Conservation (phyloP, 1,139 yeast genomes). For the Taiozyma sp. region DNA sequence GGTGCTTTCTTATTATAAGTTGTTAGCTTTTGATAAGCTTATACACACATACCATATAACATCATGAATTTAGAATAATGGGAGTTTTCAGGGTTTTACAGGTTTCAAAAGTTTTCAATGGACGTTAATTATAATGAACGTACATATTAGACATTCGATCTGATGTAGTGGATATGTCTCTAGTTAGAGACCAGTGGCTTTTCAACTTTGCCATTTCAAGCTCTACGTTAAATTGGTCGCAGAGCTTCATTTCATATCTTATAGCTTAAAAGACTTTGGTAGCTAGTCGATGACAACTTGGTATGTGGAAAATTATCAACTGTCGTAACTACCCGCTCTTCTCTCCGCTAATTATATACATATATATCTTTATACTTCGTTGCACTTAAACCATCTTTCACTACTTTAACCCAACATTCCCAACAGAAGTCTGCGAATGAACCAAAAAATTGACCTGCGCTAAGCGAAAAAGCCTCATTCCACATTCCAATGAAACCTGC, state of each 20-base stretch:
- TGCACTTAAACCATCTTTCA: too few relatives aligned
- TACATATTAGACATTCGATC: background rate
- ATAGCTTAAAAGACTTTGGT: too few relatives aligned
- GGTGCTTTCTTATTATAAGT: slow-evolving; percentile 26
- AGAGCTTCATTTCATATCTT: too few relatives aligned
- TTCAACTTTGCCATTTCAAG: too few relatives aligned
- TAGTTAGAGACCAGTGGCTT: too few relatives aligned
- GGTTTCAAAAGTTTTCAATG: background rate
- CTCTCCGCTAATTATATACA: too few relatives aligned
- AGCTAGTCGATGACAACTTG: too few relatives aligned
- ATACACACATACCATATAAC: background rate
- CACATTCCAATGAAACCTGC: background rate
- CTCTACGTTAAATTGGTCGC: too few relatives aligned
- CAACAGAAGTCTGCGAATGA: background rate
- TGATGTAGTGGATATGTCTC: too few relatives aligned
- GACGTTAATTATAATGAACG: background rate
- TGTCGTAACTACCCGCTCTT: too few relatives aligned
- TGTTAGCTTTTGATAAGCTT: background rate
- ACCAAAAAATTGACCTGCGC: background rate
- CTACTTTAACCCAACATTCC: background rate
- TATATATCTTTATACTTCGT: too few relatives aligned
- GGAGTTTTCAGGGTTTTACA: slow-evolving; percentile 1
- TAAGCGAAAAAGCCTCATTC: background rate
- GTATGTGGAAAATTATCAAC: too few relatives aligned
- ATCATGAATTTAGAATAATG: background rate